A percentile compares a stretch with the other conserved stretches of the same genome.
These are phyloP conservation scores for Hypoxylon lenormandii DNA, from an alignment of 495 filamentous ascomycete species.

Conservation along the genomic window DNA sequence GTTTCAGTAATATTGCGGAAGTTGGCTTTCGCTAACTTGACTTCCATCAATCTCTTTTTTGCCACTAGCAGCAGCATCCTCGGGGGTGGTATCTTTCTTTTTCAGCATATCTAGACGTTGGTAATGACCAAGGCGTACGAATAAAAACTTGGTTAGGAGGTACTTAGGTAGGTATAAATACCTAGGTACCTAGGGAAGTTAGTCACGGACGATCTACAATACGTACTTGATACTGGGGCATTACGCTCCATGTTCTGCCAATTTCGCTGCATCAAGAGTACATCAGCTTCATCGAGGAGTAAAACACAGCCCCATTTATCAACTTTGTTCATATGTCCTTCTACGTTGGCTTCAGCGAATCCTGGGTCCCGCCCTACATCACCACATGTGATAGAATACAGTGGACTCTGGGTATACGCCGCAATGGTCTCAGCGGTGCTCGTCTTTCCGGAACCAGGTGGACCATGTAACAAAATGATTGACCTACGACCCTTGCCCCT, in stretches of 20 bases:
- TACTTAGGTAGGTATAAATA: neutral
- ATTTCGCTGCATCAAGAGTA: constrained; percentile 19
- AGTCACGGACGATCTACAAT: too few species aligned
- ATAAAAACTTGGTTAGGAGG: too few species aligned
- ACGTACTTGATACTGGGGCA: constrained; percentile 18
- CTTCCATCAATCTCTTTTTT: too few species aligned
- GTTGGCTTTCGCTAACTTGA: too few species aligned
- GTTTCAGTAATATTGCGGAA: too few species aligned
- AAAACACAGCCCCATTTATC: constrained; percentile 28
- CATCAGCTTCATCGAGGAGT: constrained; percentile 16
- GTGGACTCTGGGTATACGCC: constrained; percentile 7
- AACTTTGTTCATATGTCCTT: constrained; percentile 8
- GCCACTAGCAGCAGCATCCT: too few species aligned
- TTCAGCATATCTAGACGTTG: too few species aligned
- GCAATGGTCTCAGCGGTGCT: constrained; percentile 48
- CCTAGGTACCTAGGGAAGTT: too few species aligned
- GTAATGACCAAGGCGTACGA: too few species aligned
- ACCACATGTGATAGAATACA: constrained; percentile 25
- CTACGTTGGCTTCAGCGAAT: neutral
- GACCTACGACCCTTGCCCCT: constrained; percentile 12
- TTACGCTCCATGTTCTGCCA: constrained; percentile 9
- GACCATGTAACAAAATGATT: constrained; percentile 58
- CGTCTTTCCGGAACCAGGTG: constrained; percentile 56
- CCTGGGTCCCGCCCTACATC: constrained; percentile 1
- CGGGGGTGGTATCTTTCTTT: too few species aligned